Evolutionary conservation across 139 green algal species (phyloP).

Genomic region (Chlamydomonas asymmetrica): DNA sequence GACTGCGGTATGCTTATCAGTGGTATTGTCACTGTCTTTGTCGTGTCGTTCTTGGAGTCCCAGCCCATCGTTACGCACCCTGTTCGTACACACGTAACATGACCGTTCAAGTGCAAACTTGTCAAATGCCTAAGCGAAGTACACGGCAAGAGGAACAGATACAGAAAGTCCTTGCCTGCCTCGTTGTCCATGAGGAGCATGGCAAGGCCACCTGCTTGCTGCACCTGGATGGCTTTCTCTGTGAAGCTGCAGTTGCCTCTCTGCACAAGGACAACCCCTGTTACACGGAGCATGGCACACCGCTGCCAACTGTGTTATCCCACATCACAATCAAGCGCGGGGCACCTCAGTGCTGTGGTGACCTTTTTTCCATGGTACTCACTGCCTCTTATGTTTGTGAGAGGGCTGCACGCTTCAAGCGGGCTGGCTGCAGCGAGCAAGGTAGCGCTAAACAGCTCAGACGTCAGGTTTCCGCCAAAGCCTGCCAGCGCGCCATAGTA

Average conservation of each 20-base stretch:
- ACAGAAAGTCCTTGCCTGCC: slow-evolving; percentile 33
- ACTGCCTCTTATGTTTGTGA: not conserved
- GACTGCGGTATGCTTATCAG: slow-evolving; percentile 45
- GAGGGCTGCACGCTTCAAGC: not conserved
- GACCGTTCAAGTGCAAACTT: not conserved
- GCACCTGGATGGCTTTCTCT: slow-evolving; percentile 55
- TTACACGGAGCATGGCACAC: not conserved
- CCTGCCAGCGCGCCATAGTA: not conserved
- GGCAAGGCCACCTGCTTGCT: slow-evolving; percentile 43
- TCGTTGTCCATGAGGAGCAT: slow-evolving; percentile 67
- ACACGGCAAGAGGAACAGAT: no score
- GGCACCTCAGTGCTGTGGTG: not conserved
- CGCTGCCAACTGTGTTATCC: not conserved
- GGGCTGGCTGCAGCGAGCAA: not conserved
- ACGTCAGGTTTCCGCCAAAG: not conserved
- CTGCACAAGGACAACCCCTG: slow-evolving; percentile 48
- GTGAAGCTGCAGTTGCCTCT: slow-evolving; percentile 69
- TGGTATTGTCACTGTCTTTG: not conserved
- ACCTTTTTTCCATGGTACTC: not conserved
- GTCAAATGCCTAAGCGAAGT: not conserved
- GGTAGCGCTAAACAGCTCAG: not conserved
- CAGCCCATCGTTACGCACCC: slow-evolving; percentile 62
- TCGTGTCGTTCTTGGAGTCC: slow-evolving; percentile 15
- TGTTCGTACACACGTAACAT: slow-evolving; percentile 7
- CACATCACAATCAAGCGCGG: not conserved